These are phyloP conservation scores for Pleurotus eryngii DNA, from an alignment of 768 basidiomycete genomes.

Conservation along the genomic window DNA sequence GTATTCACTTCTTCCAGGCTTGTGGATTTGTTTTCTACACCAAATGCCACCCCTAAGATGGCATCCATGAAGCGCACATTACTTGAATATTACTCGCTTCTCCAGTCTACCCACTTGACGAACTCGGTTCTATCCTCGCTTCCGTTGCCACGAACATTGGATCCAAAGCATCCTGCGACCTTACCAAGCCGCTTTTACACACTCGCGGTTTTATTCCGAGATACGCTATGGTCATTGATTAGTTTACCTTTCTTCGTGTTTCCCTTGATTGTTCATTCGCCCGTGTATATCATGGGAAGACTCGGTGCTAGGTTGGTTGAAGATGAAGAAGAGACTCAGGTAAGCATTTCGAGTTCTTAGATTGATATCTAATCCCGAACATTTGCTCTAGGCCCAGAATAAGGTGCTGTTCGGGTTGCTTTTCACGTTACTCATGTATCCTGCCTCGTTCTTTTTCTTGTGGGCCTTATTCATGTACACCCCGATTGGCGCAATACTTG, in stretches of 20 bases:
- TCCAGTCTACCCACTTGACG: conserved; percentile 77
- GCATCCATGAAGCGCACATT: conserved; percentile 63
- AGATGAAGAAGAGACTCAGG: conserved; percentile 88
- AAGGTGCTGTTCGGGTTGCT: conserved; percentile 89
- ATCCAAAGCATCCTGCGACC: conserved; percentile 70
- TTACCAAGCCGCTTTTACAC: conserved; percentile 84
- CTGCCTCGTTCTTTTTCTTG: conserved; percentile 76
- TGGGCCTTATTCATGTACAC: conserved; percentile 85
- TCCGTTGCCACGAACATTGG: conserved; percentile 79
- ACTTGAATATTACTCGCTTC: conserved; percentile 84
- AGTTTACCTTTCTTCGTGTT: conserved; percentile 88
- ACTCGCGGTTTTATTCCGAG: conserved; percentile 71
- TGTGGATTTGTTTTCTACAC: conserved; percentile 81
- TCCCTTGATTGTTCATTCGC: conserved; percentile 79
- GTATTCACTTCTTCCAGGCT: conserved; percentile 44
- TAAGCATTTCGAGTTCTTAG: neutral
- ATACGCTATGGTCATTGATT: conserved; percentile 65
- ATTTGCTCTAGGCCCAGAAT: conserved; percentile 68
- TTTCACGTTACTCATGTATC: conserved; percentile 72
- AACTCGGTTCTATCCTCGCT: conserved; percentile 83
- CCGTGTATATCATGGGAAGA: conserved; percentile 80
- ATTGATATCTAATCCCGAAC: neutral
- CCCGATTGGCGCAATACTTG: conserved; percentile 67
- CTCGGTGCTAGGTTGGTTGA: conserved; percentile 71
- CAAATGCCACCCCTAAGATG: conserved; percentile 58